Percentiles rank a stretch among this genome's conserved stretches.
phyloP scores from a whole-genome alignment of 164 flowering plant species.

The Liriodendron chinense region DNA sequence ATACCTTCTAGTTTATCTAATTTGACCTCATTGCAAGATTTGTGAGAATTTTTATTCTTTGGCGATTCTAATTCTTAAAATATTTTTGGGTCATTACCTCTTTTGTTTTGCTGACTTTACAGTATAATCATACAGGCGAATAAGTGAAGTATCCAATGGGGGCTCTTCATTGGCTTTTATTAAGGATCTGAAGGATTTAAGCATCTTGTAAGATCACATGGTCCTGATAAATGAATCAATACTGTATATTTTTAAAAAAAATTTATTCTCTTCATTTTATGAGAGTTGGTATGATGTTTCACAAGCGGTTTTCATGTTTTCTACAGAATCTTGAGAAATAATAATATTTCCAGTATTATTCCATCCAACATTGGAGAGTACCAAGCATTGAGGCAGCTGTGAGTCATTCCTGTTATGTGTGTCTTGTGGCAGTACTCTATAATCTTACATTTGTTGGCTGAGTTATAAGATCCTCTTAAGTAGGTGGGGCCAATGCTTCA shows the following conservation, averaged over 20 bases:
- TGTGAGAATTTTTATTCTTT: constrained; percentile 41
- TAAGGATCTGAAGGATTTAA: constrained; percentile 48
- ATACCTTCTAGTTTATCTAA: constrained; percentile 62
- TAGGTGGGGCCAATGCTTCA: too few species aligned
- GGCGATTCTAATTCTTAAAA: background rate
- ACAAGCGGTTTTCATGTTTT: background rate
- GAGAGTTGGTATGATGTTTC: background rate
- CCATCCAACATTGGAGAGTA: constrained; percentile 53
- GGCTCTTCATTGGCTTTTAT: constrained; percentile 60
- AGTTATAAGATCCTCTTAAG: too few species aligned
- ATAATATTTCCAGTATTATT: constrained; percentile 52
- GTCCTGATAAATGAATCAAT: too few species aligned
- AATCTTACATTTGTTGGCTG: too few species aligned
- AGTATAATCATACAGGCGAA: constrained; percentile 38
- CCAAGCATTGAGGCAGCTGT: constrained; percentile 44
- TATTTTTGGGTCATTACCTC: too few species aligned
- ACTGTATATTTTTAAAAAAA: too few species aligned
- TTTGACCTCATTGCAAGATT: constrained; percentile 47
- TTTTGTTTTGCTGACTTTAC: background rate
- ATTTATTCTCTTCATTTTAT: too few species aligned
- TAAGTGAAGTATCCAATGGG: constrained; percentile 62
- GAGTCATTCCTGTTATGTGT: constrained; percentile 29
- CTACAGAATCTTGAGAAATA: constrained; percentile 62
- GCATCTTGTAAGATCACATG: constrained; percentile 31
- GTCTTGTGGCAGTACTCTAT: too few species aligned